Conservation (phyloP, 371 early-diverging fungal species). For the Parasitella parasitica region DNA sequence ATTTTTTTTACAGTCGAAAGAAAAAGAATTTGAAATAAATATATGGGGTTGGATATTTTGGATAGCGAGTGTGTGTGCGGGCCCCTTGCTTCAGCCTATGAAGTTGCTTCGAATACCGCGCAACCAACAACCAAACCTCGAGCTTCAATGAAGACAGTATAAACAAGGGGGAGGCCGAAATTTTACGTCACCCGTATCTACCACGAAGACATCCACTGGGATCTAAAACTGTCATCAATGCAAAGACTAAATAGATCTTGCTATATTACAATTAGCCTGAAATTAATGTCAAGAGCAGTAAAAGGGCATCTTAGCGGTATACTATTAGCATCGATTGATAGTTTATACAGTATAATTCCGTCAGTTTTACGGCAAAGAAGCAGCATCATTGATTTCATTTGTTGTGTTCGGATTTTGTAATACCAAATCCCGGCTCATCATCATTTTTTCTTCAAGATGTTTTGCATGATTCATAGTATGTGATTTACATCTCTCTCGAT, state of each 20-base stretch:
- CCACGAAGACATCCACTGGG: neutral
- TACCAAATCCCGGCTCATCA: neutral
- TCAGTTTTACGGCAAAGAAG: too few relatives aligned
- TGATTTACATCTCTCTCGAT: neutral
- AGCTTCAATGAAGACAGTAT: neutral
- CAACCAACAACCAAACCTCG: neutral
- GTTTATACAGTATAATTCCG: too few relatives aligned
- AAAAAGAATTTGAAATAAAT: neutral
- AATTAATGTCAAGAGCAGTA: too few relatives aligned
- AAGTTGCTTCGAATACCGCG: neutral
- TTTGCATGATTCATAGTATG: neutral
- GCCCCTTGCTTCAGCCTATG: neutral
- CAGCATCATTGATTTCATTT: neutral
- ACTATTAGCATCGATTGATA: too few relatives aligned
- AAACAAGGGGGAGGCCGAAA: neutral
- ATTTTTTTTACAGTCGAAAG: conserved; percentile 3
- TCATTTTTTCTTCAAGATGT: neutral
- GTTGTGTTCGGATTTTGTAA: neutral
- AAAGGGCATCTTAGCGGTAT: too few relatives aligned
- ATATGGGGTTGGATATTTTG: neutral
- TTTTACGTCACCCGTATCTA: neutral
- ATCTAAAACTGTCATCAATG: too few relatives aligned
- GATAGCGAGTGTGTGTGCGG: neutral
- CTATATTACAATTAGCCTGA: too few relatives aligned
- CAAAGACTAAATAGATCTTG: too few relatives aligned